These are phyloP conservation scores for Magnolia sinica DNA, from an alignment of 164 flowering plant species.

Conservation along the genomic window DNA sequence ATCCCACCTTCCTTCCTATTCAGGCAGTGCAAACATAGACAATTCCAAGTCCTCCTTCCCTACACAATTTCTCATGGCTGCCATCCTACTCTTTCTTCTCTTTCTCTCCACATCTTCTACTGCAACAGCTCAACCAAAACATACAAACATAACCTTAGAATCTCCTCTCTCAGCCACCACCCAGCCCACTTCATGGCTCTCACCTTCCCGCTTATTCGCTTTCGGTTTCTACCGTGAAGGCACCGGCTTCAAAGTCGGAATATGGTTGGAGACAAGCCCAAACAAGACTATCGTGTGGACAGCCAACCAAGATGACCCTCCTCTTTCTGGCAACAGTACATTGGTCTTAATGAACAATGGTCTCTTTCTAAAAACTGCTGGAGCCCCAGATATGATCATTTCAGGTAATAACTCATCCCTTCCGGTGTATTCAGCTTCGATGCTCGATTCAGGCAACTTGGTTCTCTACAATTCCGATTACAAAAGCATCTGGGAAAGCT, in stretches of 20 bases:
- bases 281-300: conserved; percentile 20
- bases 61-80: neutral
- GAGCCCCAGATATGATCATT: neutral
- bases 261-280: conserved; percentile 4
- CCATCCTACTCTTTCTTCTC: neutral
- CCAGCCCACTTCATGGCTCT: neutral
- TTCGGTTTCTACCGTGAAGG: neutral
- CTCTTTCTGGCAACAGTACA: neutral
- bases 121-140: neutral
- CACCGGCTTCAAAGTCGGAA: neutral
- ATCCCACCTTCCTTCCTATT: too few species aligned
- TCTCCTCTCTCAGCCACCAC: neutral
- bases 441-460: conserved; percentile 32
- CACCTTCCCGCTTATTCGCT: neutral
- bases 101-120: neutral
- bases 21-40: too few species aligned
- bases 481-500: conserved; percentile 21
- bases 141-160: neutral
- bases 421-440: conserved; percentile 16
- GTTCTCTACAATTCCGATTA: conserved; percentile 7
- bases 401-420: neutral
- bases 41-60: neutral
- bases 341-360: conserved; percentile 9
- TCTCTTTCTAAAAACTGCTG: conserved; percentile 6
- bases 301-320: conserved; percentile 17